Base-by-base conservation (phyloP, 352 stramenopile genomes). In the Poterioochromonas sp. region DNA sequence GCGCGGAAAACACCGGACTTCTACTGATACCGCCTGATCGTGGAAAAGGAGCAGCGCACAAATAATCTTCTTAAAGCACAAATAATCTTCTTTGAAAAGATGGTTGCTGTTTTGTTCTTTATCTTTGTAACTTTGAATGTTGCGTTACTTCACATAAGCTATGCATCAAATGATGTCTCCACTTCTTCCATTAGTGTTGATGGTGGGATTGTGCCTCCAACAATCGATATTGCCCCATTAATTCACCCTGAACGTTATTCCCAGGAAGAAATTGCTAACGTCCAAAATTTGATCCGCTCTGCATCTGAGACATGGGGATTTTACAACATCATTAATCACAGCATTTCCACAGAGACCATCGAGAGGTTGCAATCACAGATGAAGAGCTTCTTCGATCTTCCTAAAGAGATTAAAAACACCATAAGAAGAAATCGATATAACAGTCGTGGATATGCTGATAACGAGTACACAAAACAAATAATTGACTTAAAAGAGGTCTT, bases 401-500 rank as follows among this genome's bases (percentile, higher is more conserved):
- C 62, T 35, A 5, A 8, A 26, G 62, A 71, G 26, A n/a, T 32
- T 3, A 71, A 71, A 43, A 29, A 47, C 5, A 40, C 15, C 26
- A 29, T 71, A 44, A 5, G 26, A 22, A 41, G 62, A 71, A 26
- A 8, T 32, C 12, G 41, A 71, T n/a, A 5, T 44, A 71, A 71
- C 32, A 47, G 34, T 47, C 5, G 62, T 32, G 62, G 62, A 71
- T 71, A 71, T 43, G 32, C 62, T n/a, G 26, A 71, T 44, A 3
- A 44, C 12, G 62, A 71, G 32, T 71, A 47, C 20, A 71, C 62
- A 5, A 71, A 71, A 47, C 62, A 47, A 22, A 41, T 8, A 29
- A 22, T 71, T 8, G 62, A 71, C 32, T 15, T 12, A 29, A 71
- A 71, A 43, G 62, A 71, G 41, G 62, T 71, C 1, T 71, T 47